phyloP scores from a whole-genome alignment of 371 early-diverging fungal genomes.

The Apophysomyces variabilis region DNA sequence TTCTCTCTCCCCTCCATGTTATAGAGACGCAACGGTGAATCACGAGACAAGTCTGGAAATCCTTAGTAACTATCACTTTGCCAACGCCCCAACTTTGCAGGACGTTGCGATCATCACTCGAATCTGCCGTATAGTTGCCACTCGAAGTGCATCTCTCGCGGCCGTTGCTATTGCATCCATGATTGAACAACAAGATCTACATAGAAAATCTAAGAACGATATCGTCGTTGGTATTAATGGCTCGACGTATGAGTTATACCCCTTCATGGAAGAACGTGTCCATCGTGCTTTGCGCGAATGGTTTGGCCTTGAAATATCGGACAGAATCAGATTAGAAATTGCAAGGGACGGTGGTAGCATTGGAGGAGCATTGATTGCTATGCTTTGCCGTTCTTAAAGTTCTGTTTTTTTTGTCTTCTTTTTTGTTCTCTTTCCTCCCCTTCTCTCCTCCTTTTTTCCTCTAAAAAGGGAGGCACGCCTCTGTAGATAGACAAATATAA shows the following conservation, averaged over 20 bases:
- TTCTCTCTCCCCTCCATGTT: not conserved
- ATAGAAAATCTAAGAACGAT: constrained; percentile 10
- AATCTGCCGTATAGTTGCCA: constrained; percentile 41
- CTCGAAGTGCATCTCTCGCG: constrained; percentile 46
- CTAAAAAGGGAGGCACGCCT: not conserved
- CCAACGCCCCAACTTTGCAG: constrained; percentile 34
- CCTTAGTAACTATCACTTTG: constrained; percentile 24
- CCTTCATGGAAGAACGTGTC: constrained; percentile 40
- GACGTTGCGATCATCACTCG: constrained; percentile 41
- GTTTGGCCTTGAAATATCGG: constrained; percentile 39
- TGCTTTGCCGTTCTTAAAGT: constrained; percentile 40
- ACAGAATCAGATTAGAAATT: constrained; percentile 36
- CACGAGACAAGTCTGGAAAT: constrained; percentile 25
- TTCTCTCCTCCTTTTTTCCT: too few relatives aligned
- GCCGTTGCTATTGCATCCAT: constrained; percentile 46
- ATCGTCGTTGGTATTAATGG: constrained; percentile 52
- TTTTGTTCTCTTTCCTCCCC: not conserved
- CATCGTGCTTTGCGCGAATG: constrained; percentile 35
- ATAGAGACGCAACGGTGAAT: constrained; percentile 13
- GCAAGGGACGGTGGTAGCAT: constrained; percentile 54
- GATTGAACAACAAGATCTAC: constrained; percentile 36
- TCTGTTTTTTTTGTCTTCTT: not conserved
- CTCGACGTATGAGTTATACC: constrained; percentile 50
- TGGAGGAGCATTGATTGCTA: constrained; percentile 54
- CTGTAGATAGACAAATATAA: constrained; percentile 5